A percentile compares a stretch with the other conserved stretches of the same genome.
Evolutionary conservation across 169 alveolate genomes (phyloP).

Genomic region (Cryptosporidium meleagridis): DNA sequence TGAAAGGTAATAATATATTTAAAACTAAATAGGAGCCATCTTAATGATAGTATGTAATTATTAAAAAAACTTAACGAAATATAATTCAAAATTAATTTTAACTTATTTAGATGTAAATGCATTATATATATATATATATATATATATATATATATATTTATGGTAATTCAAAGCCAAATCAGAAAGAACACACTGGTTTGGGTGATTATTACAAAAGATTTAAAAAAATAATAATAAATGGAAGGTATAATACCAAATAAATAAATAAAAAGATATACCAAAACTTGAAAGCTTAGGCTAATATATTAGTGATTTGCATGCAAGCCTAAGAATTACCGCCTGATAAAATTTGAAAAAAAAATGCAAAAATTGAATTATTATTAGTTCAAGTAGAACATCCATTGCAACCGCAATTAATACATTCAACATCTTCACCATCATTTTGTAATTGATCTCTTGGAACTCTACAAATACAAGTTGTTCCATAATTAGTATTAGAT

Average conservation of each 20-base stretch:
- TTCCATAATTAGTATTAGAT: constrained; percentile 92
- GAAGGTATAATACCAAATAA: background rate
- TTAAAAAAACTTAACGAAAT: too few relatives aligned
- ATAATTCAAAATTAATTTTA: too few relatives aligned
- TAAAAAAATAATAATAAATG: too few relatives aligned
- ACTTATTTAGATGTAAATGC: too few relatives aligned
- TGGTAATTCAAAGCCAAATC: background rate
- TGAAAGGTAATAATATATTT: too few relatives aligned
- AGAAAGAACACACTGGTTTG: background rate
- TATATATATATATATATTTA: too few relatives aligned
- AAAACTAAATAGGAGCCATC: background rate
- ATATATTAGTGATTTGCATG: too few relatives aligned
- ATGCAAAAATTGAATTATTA: background rate
- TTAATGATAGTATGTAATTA: too few relatives aligned
- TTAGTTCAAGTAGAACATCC: constrained; percentile 94
- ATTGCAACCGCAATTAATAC: constrained; percentile 98
- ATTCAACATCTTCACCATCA: constrained; percentile 92
- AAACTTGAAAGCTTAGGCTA: background rate
- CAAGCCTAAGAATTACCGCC: background rate
- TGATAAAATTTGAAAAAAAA: background rate
- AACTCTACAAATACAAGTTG: constrained; percentile 98
- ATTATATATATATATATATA: too few relatives aligned
- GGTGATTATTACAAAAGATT: too few relatives aligned
- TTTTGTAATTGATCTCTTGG: constrained; percentile 95
- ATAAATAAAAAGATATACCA: background rate